Evolutionary conservation across 345 rosid genomes (phyloP).

Genomic region (Populus deltoides): DNA sequence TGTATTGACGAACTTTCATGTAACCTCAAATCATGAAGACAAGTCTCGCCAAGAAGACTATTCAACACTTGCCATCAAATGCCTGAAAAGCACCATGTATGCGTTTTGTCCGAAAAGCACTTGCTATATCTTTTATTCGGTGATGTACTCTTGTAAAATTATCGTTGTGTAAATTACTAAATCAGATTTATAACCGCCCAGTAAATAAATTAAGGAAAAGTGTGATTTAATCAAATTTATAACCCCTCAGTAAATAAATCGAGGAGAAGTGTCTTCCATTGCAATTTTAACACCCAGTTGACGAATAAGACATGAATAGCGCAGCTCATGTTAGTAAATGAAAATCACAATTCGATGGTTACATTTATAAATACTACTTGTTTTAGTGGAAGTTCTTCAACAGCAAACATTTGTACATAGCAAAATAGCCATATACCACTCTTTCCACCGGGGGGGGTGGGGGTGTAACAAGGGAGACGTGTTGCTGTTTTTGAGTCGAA

Average conservation of each 20-base stretch:
- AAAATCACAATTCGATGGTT: background rate
- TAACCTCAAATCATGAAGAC: slow-evolving; percentile 42
- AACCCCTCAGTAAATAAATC: background rate
- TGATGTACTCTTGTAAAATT: background rate
- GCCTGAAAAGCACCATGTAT: slow-evolving; percentile 58
- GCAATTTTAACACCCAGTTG: background rate
- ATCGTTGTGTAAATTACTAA: background rate
- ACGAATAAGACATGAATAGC: too few relatives aligned
- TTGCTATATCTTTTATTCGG: background rate
- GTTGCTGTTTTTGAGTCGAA: background rate
- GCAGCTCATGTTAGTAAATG: background rate
- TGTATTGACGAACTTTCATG: background rate
- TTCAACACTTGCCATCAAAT: slow-evolving; percentile 70
- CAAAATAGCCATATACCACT: slow-evolving; percentile 6
- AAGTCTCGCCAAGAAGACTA: slow-evolving; percentile 61
- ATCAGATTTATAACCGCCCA: too few relatives aligned
- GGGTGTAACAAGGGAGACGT: background rate
- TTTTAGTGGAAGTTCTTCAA: slow-evolving; percentile 2
- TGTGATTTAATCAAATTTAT: background rate
- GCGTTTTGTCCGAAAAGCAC: slow-evolving; percentile 27
- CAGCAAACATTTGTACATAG: slow-evolving; percentile 28
- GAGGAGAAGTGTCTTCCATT: background rate
- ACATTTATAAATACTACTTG: background rate
- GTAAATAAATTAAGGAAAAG: too few relatives aligned
- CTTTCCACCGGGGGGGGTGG: background rate